These are phyloP conservation scores for Solanum tarijense DNA, from an alignment of 257 asterid species.

Conservation along the genomic window DNA sequence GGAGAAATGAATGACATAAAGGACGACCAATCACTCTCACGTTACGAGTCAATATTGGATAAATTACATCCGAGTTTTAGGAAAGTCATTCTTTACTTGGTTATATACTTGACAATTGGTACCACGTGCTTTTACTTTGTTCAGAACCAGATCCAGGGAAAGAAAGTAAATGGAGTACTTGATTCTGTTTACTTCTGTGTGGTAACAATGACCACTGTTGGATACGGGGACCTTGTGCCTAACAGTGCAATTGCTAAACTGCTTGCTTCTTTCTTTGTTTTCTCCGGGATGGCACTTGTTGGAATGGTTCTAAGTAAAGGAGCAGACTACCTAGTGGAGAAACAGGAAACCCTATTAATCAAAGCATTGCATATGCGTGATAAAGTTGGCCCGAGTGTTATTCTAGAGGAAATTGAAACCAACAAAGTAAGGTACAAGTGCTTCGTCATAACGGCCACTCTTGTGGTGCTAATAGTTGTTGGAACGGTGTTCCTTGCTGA, in stretches of 20 bases:
- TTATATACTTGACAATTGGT: conserved; percentile 45
- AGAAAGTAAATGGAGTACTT: conserved; percentile 47
- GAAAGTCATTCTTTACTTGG: conserved; percentile 33
- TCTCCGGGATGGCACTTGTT: conserved; percentile 82
- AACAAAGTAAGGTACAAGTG: conserved; percentile 58
- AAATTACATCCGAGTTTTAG: conserved; percentile 42
- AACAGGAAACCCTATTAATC: conserved; percentile 57
- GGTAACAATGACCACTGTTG: conserved; percentile 95
- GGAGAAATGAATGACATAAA: conserved; percentile 27
- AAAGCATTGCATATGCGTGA: conserved; percentile 46
- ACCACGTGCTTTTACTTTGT: conserved; percentile 60
- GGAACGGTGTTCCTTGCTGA: conserved; percentile 48
- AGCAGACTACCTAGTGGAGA: conserved; percentile 79
- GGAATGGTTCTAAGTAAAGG: conserved; percentile 57
- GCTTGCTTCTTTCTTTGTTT: conserved; percentile 79
- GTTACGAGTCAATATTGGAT: conserved; percentile 29
- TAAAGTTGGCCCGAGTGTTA: conserved; percentile 29
- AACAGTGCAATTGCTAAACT: conserved; percentile 45
- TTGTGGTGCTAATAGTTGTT: conserved; percentile 31
- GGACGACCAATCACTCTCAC: conserved; percentile 7
- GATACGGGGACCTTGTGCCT: conserved; percentile 95
- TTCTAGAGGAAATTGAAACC: conserved; percentile 46
- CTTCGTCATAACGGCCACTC: conserved; percentile 12
- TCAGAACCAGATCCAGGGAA: conserved; percentile 46
- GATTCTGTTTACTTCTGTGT: conserved; percentile 89